phyloP scores from a whole-genome alignment of 2,329 filamentous ascomycete species.

The Cryphonectria nitschkei region DNA sequence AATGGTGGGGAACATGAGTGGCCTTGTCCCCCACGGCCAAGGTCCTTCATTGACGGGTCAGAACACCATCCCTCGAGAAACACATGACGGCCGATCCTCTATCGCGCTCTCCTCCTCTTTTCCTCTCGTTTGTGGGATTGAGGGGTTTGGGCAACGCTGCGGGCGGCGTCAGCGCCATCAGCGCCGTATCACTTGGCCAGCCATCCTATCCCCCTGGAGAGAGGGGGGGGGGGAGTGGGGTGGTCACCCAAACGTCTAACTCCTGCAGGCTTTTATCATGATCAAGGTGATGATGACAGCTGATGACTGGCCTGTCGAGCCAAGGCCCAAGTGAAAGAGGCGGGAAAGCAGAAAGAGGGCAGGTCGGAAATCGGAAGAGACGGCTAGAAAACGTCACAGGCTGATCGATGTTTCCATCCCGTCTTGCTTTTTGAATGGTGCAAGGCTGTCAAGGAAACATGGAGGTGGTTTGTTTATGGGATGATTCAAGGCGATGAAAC shows the following conservation, averaged over 20 bases:
- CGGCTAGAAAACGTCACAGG: background rate
- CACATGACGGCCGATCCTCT: slow-evolving; percentile 4
- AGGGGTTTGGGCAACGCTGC: background rate
- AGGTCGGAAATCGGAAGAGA: background rate
- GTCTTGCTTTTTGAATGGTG: background rate
- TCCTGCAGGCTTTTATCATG: background rate
- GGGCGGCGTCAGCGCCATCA: background rate
- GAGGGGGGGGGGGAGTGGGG: no score
- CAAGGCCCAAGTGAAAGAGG: background rate
- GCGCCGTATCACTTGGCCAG: background rate
- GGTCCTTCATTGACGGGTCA: slow-evolving; percentile 12
- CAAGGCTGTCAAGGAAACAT: background rate
- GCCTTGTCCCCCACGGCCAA: background rate
- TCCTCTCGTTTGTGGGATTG: background rate
- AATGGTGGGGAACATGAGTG: slow-evolving; percentile 9
- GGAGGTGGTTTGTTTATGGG: background rate
- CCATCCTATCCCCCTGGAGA: no score
- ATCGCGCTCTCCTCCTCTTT: background rate
- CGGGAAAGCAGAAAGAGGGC: no score
- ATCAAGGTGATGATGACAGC: slow-evolving; percentile 9
- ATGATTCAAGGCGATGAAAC: slow-evolving; percentile 1
- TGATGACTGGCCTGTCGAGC: background rate
- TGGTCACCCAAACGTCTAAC: background rate
- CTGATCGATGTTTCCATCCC: background rate
- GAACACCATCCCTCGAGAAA: slow-evolving; percentile 8